Evolutionary conservation across 257 asterid species (phyloP), one percentile per base, ranked within the genome.

Genomic region (Paulownia fortunei): DNA sequence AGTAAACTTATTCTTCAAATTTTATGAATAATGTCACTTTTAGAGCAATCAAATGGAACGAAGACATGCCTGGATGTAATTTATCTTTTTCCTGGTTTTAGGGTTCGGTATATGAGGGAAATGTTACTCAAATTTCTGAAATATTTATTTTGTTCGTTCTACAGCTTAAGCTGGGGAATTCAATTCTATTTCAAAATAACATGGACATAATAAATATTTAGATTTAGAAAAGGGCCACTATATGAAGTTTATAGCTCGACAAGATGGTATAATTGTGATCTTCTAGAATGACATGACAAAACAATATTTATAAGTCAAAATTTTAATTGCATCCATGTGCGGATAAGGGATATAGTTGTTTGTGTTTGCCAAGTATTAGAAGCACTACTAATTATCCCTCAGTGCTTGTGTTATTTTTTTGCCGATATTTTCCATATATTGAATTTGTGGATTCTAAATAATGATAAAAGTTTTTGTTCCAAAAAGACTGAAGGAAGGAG

Each of bases 401-500:
- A 39, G 61, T 21, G 73, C 9, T 27, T 8, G n/a, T 66, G 24
- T 39, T n/a, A 23, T 19, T 41, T 62, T 11, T 42, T n/a, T 49
- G 16, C 47, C 2, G 46, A 16, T 47, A 37, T 4, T 19, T 44
- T 37, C 36, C 58, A 18, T 37, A 39, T 2, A 16, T 16, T 76
- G 44, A 39, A 51, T 24, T 41, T 52, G 34, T 56, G 63, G 19
- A 26, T 72, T 23, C 9, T 32, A 7, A 15, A 18, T 78, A 49
- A 21, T 52, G 32, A 7, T n/a, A 10, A 1, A 5, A 8, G 10
- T 23, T 36, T 18, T 19, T 0, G 11, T 19, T 5, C 1, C 21
- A 26, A 3, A 26, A 23, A 52, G 60, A 62, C 18, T 30, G 73
- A 55, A 62, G 75, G 18, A 42, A 60, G 27, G 60, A 76, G 72